Base-by-base conservation (phyloP, 768 basidiomycete species). In the Gloeophyllum trabeum region DNA sequence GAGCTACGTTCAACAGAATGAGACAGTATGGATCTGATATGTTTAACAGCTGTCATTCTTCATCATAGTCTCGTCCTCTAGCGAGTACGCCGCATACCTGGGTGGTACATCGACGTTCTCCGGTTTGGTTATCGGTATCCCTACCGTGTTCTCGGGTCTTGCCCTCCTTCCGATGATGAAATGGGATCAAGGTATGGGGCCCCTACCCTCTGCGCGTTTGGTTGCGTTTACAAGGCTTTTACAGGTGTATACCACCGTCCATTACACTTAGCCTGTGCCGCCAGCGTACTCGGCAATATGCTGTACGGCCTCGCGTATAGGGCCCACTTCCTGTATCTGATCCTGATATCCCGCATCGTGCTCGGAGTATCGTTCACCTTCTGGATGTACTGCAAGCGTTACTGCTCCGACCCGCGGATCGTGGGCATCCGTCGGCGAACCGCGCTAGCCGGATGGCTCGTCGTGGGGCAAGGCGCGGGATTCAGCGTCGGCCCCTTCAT, bases 81-180 rank as follows among this genome's bases (percentile, higher is more conserved):
- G 71, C 50, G 63, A 65, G 40, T 82, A 84, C 51, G 74, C 78
- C 0, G 65, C 73, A 45, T 63, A 71, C 48, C 61, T 83, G 5
- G 79, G 79, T 19, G 81, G 81, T 14, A 70, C 62, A n/a, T 63
- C 76, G n/a, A 78, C 76, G 0, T 85, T 84, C 54, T 76, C 79
- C 25, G 79, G 81, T 40, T 51, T 85, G 4, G 69, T 71, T 24
- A 75, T 81, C 44, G 81, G 81, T 48, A 78, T 84, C 45, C 82
- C 80, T 6, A 73, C 75, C 6, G 58, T 74, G 2, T 69, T 81
- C 44, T 71, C 79, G 24, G 80, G 77, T 1, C 46, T 84, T 0
- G 57, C 67, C 1, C 63, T 84, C 12, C 52, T 81, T 14, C 76
- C 76, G 3, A 56, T 83, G 41, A 67, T 70, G 35, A 70, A 54